Conservation (phyloP, 345 rosid genomes). For the Mangifera indica region DNA sequence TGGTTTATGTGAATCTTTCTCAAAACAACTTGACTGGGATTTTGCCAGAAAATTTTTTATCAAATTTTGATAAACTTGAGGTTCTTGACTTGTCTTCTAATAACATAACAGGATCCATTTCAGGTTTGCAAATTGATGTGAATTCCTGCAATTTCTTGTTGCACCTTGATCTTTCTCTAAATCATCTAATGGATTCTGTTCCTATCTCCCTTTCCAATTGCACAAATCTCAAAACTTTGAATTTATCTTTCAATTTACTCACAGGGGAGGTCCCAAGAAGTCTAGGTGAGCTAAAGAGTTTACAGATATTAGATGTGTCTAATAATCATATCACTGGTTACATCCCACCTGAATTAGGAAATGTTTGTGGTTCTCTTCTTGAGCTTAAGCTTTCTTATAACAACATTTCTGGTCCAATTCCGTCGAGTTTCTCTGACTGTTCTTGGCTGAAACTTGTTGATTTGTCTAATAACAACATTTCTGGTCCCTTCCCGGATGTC, state of each 20-base stretch:
- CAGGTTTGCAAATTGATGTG: constrained; percentile 45
- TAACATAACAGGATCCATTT: constrained; percentile 84
- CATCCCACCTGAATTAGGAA: constrained; percentile 81
- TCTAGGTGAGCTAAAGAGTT: constrained; percentile 47
- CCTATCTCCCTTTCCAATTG: constrained; percentile 73
- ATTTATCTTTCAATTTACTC: constrained; percentile 57
- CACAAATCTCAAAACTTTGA: constrained; percentile 65
- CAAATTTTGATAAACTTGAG: constrained; percentile 57
- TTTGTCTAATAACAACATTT: constrained; percentile 79
- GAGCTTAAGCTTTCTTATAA: constrained; percentile 64
- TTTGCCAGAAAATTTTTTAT: constrained; percentile 57
- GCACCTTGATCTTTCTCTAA: constrained; percentile 67
- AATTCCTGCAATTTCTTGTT: constrained; percentile 62
- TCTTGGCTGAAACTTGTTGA: constrained; percentile 68
- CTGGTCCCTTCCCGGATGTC: constrained; percentile 70
- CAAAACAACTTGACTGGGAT: constrained; percentile 66
- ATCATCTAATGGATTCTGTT: constrained; percentile 50
- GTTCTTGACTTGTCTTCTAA: constrained; percentile 73
- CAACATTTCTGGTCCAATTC: constrained; percentile 79
- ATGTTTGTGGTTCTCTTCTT: constrained; percentile 57
- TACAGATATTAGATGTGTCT: constrained; percentile 77
- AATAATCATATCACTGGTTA: constrained; percentile 73
- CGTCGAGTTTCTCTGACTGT: constrained; percentile 61
- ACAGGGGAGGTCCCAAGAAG: constrained; percentile 67
- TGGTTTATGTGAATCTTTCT: constrained; percentile 53